Evolutionary conservation across 768 basidiomycete genomes (phyloP).

Genomic region (Pholiota molesta): DNA sequence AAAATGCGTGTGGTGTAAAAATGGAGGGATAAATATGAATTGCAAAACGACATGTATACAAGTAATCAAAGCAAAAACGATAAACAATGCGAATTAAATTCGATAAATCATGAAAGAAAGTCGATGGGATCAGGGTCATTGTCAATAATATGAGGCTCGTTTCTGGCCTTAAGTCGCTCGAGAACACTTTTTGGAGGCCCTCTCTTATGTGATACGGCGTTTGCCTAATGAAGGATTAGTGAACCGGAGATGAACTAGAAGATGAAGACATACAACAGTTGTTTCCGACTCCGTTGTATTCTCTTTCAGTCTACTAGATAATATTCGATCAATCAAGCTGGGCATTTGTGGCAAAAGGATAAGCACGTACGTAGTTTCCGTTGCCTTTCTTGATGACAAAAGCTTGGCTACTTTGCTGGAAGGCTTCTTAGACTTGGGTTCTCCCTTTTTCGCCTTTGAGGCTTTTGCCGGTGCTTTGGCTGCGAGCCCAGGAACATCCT

Average conservation of each 20-base stretch:
- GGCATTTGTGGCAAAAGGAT: neutral
- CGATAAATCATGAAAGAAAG: conserved; percentile 40
- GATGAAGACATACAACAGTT: neutral
- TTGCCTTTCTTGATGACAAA: neutral
- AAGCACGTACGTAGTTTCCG: neutral
- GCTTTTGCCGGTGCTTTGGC: neutral
- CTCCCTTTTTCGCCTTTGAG: neutral
- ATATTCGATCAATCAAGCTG: neutral
- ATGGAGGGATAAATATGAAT: no score
- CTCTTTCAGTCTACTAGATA: neutral
- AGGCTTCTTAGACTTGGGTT: neutral
- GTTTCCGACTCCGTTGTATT: neutral
- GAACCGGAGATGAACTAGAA: neutral
- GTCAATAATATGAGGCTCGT: conserved; percentile 30
- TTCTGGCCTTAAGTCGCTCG: conserved; percentile 33
- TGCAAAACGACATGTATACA: no score
- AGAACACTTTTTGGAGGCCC: conserved; percentile 44
- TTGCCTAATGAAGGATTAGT: neutral
- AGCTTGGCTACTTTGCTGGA: neutral
- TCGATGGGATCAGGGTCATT: conserved; percentile 50
- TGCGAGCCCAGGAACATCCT: neutral
- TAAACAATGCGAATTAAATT: neutral
- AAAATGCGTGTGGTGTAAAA: no score
- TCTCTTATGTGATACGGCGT: conserved; percentile 14
- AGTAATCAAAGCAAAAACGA: no score